A percentile compares a stretch with the other conserved stretches of the same genome.
Conservation (phyloP, 257 asterid genomes). For the Marsdenia floribunda region DNA sequence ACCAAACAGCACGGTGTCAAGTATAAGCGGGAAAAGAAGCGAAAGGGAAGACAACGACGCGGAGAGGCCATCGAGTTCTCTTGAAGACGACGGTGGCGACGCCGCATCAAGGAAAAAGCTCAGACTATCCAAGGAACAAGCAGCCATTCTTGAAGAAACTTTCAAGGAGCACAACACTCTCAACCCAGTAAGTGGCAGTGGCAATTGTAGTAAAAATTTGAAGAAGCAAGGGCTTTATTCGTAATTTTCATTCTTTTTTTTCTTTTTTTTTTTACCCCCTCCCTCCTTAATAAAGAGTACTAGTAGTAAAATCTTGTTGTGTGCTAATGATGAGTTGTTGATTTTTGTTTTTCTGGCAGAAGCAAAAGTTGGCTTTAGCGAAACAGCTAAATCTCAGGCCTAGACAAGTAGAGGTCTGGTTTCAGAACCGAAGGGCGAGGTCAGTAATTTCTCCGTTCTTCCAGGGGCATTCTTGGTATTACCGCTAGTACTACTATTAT, state of each 20-base stretch:
- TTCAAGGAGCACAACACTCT: conserved; percentile 88
- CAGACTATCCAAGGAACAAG: conserved; percentile 90
- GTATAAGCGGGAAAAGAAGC: conserved; percentile 86
- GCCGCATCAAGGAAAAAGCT: conserved; percentile 86
- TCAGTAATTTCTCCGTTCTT: conserved; percentile 22
- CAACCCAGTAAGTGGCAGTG: conserved; percentile 64
- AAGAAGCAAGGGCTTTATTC: conserved; percentile 20
- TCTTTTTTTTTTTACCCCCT: too few relatives aligned
- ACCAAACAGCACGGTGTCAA: conserved; percentile 90
- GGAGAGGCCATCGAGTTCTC: conserved; percentile 64
- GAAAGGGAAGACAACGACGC: conserved; percentile 77
- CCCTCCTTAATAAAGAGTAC: too few relatives aligned
- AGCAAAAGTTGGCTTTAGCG: conserved; percentile 84
- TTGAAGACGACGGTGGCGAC: conserved; percentile 79
- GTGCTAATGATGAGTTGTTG: conserved; percentile 9
- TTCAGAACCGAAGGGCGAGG: conserved; percentile 99
- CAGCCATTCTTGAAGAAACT: conserved; percentile 81
- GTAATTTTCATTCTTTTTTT: background rate
- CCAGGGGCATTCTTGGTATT: conserved; percentile 34
- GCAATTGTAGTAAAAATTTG: background rate
- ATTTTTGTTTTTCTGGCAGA: conserved; percentile 37
- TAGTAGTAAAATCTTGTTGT: background rate
- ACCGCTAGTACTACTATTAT: background rate
- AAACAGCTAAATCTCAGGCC: conserved; percentile 79
- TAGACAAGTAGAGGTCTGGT: conserved; percentile 99